These are phyloP conservation scores for Fusarium miscanthi DNA, from an alignment of 2,329 filamentous ascomycete species.

Conservation along the genomic window DNA sequence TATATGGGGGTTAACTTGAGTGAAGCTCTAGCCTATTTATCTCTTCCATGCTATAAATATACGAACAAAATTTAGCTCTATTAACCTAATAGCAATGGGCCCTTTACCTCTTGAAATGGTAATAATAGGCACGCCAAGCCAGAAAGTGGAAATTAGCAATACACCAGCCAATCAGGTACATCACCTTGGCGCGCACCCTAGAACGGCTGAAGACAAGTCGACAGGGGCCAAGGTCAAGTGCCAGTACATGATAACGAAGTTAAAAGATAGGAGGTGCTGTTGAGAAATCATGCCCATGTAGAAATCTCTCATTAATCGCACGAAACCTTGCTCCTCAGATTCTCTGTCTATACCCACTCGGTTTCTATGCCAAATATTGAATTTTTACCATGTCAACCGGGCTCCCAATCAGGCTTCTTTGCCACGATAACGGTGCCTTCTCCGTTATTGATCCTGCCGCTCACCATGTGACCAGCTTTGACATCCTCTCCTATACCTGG, in stretches of 20 bases:
- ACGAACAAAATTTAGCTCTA: background rate
- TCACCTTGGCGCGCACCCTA: background rate
- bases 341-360: rapidly evolving
- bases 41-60: background rate
- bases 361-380: background rate
- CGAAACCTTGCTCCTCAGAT: too few relatives aligned
- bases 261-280: background rate
- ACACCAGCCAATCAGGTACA: background rate
- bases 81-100: background rate
- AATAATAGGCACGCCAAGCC: background rate
- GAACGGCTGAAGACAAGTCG: background rate
- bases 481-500: background rate
- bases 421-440: background rate
- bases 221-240: background rate
- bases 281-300: background rate
- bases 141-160: background rate
- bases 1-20: too few relatives aligned
- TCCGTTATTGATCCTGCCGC: background rate
- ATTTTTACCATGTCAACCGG: background rate
- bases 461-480: background rate
- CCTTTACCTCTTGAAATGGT: background rate
- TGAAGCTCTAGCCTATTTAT: background rate
- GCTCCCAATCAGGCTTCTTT: background rate
- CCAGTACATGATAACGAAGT: background rate
- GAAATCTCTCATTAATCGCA: background rate